Percentiles rank a stretch among this genome's conserved stretches.
Evolutionary conservation across 768 basidiomycete species (phyloP).

Genomic region (Rhodotorula diobovata): DNA sequence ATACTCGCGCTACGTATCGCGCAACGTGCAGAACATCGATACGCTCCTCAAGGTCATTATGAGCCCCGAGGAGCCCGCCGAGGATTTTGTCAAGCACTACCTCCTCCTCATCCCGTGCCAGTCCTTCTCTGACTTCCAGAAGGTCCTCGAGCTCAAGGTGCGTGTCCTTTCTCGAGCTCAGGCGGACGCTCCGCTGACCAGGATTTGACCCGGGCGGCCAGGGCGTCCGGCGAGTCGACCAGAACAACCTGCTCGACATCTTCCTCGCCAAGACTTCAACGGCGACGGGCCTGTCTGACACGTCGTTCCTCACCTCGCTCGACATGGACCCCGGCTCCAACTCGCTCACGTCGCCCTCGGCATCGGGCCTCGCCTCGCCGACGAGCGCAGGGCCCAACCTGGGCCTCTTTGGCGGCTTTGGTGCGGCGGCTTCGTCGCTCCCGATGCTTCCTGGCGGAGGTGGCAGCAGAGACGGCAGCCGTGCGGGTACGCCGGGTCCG

Average conservation of each 20-base stretch:
- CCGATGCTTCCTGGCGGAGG: conserved; percentile 4
- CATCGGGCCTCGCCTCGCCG: conserved; percentile 42
- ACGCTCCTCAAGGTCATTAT: conserved; percentile 92
- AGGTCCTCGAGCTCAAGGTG: conserved; percentile 56
- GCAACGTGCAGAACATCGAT: conserved; percentile 75
- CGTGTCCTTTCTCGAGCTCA: background rate
- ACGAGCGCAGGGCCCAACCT: conserved; percentile 3
- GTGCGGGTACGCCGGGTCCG: conserved; percentile 9
- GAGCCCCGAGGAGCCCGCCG: conserved; percentile 88
- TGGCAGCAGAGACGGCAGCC: conserved; percentile 16
- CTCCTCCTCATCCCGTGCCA: conserved; percentile 88
- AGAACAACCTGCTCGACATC: conserved; percentile 82
- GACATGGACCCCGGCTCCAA: conserved; percentile 78
- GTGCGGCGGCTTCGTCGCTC: background rate
- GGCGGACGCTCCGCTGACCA: background rate
- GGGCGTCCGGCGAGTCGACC: conserved; percentile 77
- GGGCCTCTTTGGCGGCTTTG: conserved; percentile 8
- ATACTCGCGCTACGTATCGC: conserved; percentile 75
- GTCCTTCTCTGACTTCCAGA: conserved; percentile 96
- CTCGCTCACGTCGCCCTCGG: conserved; percentile 29
- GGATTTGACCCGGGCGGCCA: conserved; percentile 45
- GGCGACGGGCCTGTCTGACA: conserved; percentile 76
- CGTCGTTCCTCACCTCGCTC: conserved; percentile 84
- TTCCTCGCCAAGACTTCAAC: conserved; percentile 92
- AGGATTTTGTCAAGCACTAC: conserved; percentile 93